A percentile compares a stretch with the other conserved stretches of the same genome.
Evolutionary conservation across 345 rosid genomes (phyloP).

Genomic region (Camelina sativa): DNA sequence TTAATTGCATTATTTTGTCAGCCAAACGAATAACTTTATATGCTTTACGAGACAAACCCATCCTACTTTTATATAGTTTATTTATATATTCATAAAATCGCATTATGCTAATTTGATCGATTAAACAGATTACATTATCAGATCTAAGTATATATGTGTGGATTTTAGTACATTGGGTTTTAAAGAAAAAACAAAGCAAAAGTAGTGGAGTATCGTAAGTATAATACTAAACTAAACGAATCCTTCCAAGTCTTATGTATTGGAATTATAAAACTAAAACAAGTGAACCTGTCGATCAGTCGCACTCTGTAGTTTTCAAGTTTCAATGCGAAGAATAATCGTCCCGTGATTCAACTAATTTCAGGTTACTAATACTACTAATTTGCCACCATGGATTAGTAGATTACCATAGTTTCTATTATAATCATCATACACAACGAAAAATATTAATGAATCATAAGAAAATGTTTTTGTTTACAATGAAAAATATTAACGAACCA

Average conservation of each 20-base stretch:
- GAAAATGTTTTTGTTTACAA: neutral
- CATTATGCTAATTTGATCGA: neutral
- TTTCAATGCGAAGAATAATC: constrained; percentile 36
- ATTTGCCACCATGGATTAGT: neutral
- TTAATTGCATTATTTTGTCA: neutral
- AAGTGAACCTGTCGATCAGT: constrained; percentile 26
- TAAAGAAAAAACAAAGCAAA: neutral
- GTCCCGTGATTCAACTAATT: constrained; percentile 30
- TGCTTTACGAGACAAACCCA: neutral
- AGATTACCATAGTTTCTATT: neutral
- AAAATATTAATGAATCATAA: neutral
- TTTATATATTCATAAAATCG: no score
- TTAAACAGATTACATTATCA: neutral
- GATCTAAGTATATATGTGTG: neutral
- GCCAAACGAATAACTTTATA: no score
- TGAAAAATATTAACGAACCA: no score
- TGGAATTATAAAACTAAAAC: constrained; percentile 14
- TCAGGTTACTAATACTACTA: neutral
- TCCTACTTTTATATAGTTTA: neutral
- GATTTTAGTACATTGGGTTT: neutral
- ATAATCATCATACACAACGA: neutral
- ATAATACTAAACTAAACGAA: constrained; percentile 6
- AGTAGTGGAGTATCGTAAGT: neutral
- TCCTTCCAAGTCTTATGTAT: constrained; percentile 28
- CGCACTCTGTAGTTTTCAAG: constrained; percentile 22